phyloP scores from a whole-genome alignment of 352 stramenopile species.

The Paralagenidium karlingii region DNA sequence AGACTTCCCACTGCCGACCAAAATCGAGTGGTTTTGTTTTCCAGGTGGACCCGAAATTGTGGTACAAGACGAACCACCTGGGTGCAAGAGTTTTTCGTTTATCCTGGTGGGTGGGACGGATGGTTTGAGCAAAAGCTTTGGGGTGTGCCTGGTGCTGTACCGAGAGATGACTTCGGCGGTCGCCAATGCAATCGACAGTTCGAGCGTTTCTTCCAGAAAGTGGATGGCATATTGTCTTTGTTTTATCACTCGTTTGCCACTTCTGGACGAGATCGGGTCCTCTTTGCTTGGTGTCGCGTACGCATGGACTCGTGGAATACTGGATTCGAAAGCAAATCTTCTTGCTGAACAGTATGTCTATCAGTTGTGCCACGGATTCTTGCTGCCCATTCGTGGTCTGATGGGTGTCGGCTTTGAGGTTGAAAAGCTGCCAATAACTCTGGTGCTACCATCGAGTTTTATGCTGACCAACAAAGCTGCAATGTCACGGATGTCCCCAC shows the following conservation, averaged over 20 bases:
- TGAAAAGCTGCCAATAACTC: constrained; percentile 12
- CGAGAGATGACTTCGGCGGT: constrained; percentile 3
- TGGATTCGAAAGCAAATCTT: neutral
- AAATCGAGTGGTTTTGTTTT: constrained; percentile 86
- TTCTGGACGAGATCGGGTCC: constrained; percentile 33
- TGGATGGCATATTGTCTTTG: constrained; percentile 63
- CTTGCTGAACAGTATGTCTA: constrained; percentile 18
- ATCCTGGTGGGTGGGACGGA: constrained; percentile 66
- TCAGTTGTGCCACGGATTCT: constrained; percentile 36
- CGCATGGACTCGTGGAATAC: constrained; percentile 19
- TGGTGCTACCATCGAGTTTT: constrained; percentile 44
- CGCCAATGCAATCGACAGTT: constrained; percentile 4
- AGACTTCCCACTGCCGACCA: constrained; percentile 63
- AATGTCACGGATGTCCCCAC: no score
- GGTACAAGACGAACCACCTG: constrained; percentile 21
- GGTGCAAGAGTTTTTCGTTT: constrained; percentile 62
- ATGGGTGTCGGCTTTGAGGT: constrained; percentile 49
- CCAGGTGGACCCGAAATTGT: constrained; percentile 50
- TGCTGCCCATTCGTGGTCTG: constrained; percentile 47
- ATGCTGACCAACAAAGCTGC: constrained; percentile 11
- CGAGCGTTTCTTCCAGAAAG: no score
- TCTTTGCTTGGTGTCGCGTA: constrained; percentile 44
- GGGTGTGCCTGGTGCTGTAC: constrained; percentile 57
- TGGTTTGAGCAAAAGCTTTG: constrained; percentile 53
- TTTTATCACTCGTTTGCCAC: constrained; percentile 53